These are phyloP conservation scores for Prunus campanulata DNA, from an alignment of 306 rosid species.

Conservation along the genomic window DNA sequence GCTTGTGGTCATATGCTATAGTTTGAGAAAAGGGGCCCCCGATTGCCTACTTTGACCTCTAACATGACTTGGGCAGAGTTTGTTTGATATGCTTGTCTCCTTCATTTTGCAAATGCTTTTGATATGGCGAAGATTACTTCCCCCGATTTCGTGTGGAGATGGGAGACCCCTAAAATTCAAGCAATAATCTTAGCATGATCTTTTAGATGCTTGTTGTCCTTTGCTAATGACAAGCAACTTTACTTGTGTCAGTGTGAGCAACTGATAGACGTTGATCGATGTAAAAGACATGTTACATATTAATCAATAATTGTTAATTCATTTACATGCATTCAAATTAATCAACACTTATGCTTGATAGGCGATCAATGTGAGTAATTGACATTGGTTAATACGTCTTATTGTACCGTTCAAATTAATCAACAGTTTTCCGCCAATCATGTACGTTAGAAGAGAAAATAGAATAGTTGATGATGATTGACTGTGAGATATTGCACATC, in stretches of 20 bases:
- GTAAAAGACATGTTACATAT: neutral
- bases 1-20: constrained; percentile 4
- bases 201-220: neutral
- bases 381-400: too few species aligned
- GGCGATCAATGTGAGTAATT: too few species aligned
- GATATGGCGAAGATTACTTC: neutral
- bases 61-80: neutral
- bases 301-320: too few species aligned
- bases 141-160: neutral
- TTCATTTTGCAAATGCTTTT: neutral
- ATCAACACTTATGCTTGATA: too few species aligned
- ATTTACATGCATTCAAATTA: too few species aligned
- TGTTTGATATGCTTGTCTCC: constrained; percentile 2
- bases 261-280: neutral
- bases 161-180: neutral
- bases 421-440: too few species aligned
- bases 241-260: neutral
- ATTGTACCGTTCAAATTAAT: too few species aligned
- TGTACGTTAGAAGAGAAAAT: too few species aligned
- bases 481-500: neutral
- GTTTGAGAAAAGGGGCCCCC: neutral
- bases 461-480: neutral
- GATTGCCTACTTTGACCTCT: neutral
- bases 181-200: neutral
- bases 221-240: neutral